Percentiles rank a stretch among this genome's conserved stretches.
Conservation (phyloP, 306 rosid genomes). For the Quercus berberidifolia region DNA sequence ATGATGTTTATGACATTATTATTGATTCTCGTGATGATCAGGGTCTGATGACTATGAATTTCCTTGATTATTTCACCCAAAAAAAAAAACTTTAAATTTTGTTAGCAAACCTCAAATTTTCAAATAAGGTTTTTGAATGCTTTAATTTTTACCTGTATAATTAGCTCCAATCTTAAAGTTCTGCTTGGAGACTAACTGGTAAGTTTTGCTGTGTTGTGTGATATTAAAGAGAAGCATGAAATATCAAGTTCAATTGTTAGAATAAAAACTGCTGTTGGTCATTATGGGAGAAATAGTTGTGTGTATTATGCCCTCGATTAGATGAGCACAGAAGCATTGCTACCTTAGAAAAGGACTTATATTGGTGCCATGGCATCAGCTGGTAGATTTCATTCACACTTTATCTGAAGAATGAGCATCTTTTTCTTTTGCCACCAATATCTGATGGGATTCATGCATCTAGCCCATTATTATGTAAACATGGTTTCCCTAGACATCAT, state of each 20-base stretch:
- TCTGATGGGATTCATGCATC: neutral
- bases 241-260: neutral
- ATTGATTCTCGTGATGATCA: conserved; percentile 1
- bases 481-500: neutral
- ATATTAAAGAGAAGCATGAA: neutral
- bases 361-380: neutral
- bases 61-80: neutral
- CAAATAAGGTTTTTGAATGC: neutral
- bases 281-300: too few relatives aligned
- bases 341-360: neutral
- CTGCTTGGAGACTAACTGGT: conserved; percentile 1
- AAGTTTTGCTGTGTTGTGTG: neutral
- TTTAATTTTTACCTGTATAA: neutral
- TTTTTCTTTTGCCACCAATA: neutral
- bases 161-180: conserved; percentile 1
- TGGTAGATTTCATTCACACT: neutral
- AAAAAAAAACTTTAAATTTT: neutral
- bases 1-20: neutral
- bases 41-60: conserved; percentile 3
- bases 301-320: too few relatives aligned
- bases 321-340: neutral
- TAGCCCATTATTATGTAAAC: neutral
- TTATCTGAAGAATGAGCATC: neutral
- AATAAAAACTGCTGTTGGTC: too few relatives aligned
- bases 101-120: neutral